Conservation (phyloP, 768 basidiomycete genomes). For the Rhizopogon vesiculosus region DNA sequence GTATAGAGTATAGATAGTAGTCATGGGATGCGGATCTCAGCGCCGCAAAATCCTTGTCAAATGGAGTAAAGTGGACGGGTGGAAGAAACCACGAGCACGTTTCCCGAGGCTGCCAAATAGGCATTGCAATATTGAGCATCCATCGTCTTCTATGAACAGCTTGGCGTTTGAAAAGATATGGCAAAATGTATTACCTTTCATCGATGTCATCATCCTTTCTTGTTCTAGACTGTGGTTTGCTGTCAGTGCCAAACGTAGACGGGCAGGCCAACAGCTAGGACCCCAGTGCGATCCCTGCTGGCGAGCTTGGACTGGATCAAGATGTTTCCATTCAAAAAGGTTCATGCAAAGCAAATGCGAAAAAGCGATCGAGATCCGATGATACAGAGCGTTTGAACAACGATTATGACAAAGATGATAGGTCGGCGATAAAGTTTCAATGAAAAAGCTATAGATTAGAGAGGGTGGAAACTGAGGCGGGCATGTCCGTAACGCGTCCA, state of each 20-base stretch:
- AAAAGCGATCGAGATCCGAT: not conserved
- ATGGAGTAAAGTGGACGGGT: too few relatives aligned
- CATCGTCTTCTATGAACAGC: too few relatives aligned
- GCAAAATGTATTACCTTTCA: not conserved
- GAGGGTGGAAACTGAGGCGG: slow-evolving; percentile 26
- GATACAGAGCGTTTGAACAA: not conserved
- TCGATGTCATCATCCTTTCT: not conserved
- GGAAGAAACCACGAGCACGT: not conserved
- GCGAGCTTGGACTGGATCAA: not conserved
- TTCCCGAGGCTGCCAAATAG: not conserved
- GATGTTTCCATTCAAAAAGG: not conserved
- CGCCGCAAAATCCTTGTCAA: too few relatives aligned
- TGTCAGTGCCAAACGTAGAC: not conserved
- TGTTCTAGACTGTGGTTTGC: not conserved
- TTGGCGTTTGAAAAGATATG: not conserved
- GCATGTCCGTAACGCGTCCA: slow-evolving; percentile 62
- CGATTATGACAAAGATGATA: not conserved
- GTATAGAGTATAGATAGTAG: too few relatives aligned
- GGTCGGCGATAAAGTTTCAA: not conserved
- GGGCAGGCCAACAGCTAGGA: not conserved
- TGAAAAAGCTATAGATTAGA: not conserved
- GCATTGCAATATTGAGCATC: not conserved
- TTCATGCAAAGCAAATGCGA: not conserved
- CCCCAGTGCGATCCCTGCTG: too few relatives aligned
- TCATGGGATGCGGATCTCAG: too few relatives aligned